These are phyloP conservation scores for Globisporangium lucens DNA, from an alignment of 352 stramenopile species.

Conservation along the genomic window DNA sequence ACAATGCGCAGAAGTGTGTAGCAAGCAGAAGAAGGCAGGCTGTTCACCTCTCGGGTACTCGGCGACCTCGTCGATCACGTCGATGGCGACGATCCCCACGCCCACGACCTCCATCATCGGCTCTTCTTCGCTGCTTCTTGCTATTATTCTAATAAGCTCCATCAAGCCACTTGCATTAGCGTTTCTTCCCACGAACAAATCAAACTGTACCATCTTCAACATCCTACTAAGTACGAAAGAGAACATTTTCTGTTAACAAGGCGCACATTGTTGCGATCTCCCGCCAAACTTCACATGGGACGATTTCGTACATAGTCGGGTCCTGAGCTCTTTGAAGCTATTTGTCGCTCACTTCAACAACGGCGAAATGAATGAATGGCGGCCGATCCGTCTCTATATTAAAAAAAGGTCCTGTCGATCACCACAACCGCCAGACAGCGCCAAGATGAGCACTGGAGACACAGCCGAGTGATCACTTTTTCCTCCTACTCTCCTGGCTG, in stretches of 20 bases:
- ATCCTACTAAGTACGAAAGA: neutral
- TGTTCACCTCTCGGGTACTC: constrained; percentile 48
- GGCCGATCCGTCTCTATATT: neutral
- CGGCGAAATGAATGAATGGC: neutral
- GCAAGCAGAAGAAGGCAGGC: no score
- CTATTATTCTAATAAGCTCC: neutral
- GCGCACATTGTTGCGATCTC: no score
- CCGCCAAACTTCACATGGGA: neutral
- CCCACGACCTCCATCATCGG: constrained; percentile 51
- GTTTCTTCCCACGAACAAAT: neutral
- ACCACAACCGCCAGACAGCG: neutral
- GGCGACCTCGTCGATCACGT: constrained; percentile 64
- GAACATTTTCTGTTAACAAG: neutral
- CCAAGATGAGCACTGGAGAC: no score
- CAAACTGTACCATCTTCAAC: neutral
- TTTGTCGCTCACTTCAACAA: neutral
- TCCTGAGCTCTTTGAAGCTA: neutral
- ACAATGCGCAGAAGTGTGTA: neutral
- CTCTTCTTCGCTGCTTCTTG: neutral
- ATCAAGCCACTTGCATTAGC: neutral
- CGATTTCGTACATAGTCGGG: neutral
- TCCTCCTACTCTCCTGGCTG: neutral
- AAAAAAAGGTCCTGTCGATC: no score
- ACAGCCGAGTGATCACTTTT: neutral
- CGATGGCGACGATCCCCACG: constrained; percentile 70